Base-by-base conservation (phyloP, 148 eudicot genomes). In the Silene conica region DNA sequence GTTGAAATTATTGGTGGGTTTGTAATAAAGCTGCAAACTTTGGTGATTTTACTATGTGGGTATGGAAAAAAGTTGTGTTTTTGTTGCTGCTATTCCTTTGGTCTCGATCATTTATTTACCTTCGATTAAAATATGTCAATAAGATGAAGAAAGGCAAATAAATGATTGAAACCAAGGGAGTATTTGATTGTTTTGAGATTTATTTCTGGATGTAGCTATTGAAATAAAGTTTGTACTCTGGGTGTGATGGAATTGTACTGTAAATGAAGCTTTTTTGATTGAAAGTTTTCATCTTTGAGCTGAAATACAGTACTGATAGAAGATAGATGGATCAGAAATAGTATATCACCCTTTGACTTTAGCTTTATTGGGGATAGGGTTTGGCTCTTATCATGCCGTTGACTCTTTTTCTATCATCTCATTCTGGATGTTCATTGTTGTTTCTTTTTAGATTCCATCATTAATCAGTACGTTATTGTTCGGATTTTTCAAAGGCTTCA, bases 41-140 rank as follows among this genome's bases (percentile, higher is more conserved):
- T 78, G 72, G 65, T 25, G 54, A 22, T 72, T 57, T 54, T 78
- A 58, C 31, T 72, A 5, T 66, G 71, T 72, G 57, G 67, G 45
- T 77, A 31, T 67, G 22, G 18, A 64, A 72, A 31, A 20, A 46
- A 26, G 62, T 55, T 62, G 57, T 45, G 31, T 25, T 61, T 31
- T 41, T 26, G 20, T 55, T 59, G n/a, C 25, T 73, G 76, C 15
- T 58, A 14, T 67, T 38, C 43, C 43, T 5, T 34, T 34, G 5
- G 8, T 38, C 43, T 38, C 43, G 8, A 38, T 6, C 43, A 38
- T 38, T 38, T 38, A 9, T 38, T 38, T 38, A 38, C 43, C 43
- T 38, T 38, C 7, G 8, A 38, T 38, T 38, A 38, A 6, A 38
- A 34, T 34, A 34, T 28, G n/a, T n/a, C n/a, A n/a, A n/a, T n/a